A percentile compares a stretch with the other conserved stretches of the same genome.
phyloP scores from a whole-genome alignment of 2,329 filamentous ascomycete genomes.

The Paracorniculantispora psalliotae region DNA sequence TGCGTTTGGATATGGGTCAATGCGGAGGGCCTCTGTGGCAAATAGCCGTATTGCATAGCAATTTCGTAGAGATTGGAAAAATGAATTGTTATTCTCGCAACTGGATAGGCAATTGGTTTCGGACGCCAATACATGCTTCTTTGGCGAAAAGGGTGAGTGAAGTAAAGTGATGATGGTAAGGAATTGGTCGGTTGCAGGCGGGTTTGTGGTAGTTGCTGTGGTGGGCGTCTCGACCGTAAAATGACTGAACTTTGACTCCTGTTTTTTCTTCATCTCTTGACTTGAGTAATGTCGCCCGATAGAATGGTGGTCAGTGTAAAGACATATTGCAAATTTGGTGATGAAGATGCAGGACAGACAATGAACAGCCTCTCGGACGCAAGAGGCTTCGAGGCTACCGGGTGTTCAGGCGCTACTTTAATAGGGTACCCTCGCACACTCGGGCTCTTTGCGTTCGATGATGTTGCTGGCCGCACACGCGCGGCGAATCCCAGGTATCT shows the following conservation, averaged over 20 bases:
- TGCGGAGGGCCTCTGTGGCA: neutral
- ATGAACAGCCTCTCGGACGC: neutral
- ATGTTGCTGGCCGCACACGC: no score
- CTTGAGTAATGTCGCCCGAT: neutral
- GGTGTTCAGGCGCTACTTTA: no score
- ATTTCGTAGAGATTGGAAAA: neutral
- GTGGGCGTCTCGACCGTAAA: neutral
- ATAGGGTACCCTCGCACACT: no score
- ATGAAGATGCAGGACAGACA: neutral
- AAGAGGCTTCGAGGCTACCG: neutral
- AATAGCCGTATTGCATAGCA: neutral
- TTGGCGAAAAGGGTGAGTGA: neutral
- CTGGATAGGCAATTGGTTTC: neutral
- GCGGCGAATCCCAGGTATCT: no score
- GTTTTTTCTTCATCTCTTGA: neutral
- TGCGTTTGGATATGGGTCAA: neutral
- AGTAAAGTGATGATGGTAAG: neutral
- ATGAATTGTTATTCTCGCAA: neutral
- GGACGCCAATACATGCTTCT: neutral
- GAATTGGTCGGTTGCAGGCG: neutral
- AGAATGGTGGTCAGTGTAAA: neutral
- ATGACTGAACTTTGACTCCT: neutral
- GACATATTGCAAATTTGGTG: neutral
- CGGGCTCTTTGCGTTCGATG: no score
- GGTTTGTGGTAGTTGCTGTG: neutral